Base-by-base conservation (phyloP, 2,329 filamentous ascomycete species). In the Mollisia scopiformis region DNA sequence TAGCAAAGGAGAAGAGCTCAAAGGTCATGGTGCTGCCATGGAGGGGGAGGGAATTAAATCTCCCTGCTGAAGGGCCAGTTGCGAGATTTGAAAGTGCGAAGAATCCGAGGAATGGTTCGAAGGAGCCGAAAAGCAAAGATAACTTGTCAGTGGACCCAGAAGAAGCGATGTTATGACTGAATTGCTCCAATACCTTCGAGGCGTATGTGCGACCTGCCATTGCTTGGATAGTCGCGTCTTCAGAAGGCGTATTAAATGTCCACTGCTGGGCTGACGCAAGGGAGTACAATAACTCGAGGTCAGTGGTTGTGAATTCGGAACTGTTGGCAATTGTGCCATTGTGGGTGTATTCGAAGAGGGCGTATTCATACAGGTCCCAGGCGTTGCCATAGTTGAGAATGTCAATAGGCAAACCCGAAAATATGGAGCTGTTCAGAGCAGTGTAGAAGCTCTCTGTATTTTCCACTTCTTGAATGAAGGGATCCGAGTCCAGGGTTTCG, bases 21-120 rank as follows among this genome's bases (percentile, higher is more conserved):
- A 95, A 93, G 0, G 84, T 79, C 82, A 96, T 88, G 41, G 85
- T 83, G 1, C 87, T 88, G 0, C 92, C 92, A 37, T 92, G 91
- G 65, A 88, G 82, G 0, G 90, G 87, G 14, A 86, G 65, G 65
- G 72, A 31, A 61, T 71, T 49, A 71, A 78, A 81, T 80, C 70
- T 87, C 86, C 55, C 85, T 73, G 0, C 73, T 13, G 62, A 61
- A 13, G 61, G 69, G 52, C 78, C 77, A 1, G 69, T 62, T 2
- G 71, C 63, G 7, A 87, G 77, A 0, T 76, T 74, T 0, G 80
- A 73, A 2, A 87, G 74, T 1, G 78, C 74, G 65, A 84, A 83
- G 66, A 87, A 86, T 19, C 82, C 76, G 19, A 87, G 60, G 60
- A 88, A 78, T 2, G 84, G 82, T 63, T 84, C 79, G 59, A 78